Conservation (phyloP, 495 filamentous ascomycete genomes). For the Coniosporium apollinis region DNA sequence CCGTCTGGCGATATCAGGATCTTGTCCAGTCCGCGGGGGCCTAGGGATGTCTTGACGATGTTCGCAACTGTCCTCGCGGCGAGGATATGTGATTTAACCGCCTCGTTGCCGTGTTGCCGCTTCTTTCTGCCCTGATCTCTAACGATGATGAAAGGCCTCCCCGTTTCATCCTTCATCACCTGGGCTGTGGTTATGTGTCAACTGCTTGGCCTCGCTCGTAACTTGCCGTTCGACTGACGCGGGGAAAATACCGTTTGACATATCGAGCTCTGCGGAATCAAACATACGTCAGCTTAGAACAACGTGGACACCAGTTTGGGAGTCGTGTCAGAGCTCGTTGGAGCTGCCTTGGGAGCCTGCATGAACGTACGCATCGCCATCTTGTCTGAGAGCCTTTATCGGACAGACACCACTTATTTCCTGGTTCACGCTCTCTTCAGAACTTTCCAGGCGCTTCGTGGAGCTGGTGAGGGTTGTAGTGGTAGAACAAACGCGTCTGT, state of each 20-base stretch:
- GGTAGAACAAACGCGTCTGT: too few relatives aligned
- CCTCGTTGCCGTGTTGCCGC: slow-evolving; percentile 87
- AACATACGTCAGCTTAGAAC: too few relatives aligned
- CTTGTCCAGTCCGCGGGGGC: slow-evolving; percentile 93
- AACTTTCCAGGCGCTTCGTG: not conserved
- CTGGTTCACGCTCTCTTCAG: too few relatives aligned
- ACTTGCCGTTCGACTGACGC: not conserved
- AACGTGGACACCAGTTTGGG: too few relatives aligned
- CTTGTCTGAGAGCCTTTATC: too few relatives aligned
- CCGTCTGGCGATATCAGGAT: slow-evolving; percentile 98
- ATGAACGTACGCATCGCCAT: slow-evolving; percentile 48
- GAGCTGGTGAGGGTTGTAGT: not conserved
- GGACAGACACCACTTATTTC: too few relatives aligned
- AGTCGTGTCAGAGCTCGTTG: too few relatives aligned
- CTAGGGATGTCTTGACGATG: slow-evolving; percentile 94
- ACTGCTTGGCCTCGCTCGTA: not conserved
- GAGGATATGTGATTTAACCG: slow-evolving; percentile 94
- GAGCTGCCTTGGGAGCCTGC: too few relatives aligned
- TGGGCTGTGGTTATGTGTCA: slow-evolving; percentile 30
- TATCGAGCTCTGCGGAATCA: slow-evolving; percentile 35
- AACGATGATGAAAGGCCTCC: slow-evolving; percentile 93
- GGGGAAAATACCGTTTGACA: slow-evolving; percentile 46
- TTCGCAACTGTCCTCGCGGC: slow-evolving; percentile 89
- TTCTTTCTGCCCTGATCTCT: slow-evolving; percentile 98
- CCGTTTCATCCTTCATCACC: slow-evolving; percentile 83